Conservation (phyloP, 192 early-diverging fungal genomes). For the Coemansia sp. region DNA sequence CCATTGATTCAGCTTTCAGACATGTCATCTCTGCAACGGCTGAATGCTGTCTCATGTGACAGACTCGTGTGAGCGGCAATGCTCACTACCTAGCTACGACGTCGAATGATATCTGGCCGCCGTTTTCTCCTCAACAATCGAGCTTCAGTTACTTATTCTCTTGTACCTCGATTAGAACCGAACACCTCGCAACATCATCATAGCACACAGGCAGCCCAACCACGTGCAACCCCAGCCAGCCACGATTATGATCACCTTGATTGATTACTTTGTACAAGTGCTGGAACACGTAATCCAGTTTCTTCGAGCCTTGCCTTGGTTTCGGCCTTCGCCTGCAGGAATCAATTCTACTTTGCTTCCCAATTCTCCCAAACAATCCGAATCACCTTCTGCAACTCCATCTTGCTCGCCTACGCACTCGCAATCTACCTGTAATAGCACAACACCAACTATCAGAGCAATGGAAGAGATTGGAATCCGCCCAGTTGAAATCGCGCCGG, state of each 20-base stretch:
- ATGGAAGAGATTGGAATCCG: slow-evolving; percentile 54
- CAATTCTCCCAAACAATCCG: neutral
- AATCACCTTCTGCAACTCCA: neutral
- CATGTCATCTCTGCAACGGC: neutral
- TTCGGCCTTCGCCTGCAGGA: neutral
- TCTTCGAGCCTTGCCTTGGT: neutral
- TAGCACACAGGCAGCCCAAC: neutral
- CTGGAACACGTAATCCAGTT: neutral
- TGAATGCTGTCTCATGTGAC: neutral
- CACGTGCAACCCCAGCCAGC: neutral
- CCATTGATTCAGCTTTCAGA: neutral
- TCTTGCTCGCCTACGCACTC: neutral
- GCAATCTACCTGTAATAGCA: slow-evolving; percentile 4
- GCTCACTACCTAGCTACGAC: neutral
- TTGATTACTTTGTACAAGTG: neutral
- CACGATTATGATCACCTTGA: neutral
- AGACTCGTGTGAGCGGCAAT: neutral
- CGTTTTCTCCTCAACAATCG: neutral
- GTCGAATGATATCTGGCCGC: neutral
- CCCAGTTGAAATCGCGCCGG: slow-evolving; percentile 41
- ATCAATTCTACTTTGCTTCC: neutral
- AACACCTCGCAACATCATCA: neutral
- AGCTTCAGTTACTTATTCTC: neutral
- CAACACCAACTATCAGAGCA: neutral
- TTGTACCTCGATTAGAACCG: neutral